Evolutionary conservation across 805 yeast genomes (phyloP).

Genomic region (Lachancea mirantina): DNA sequence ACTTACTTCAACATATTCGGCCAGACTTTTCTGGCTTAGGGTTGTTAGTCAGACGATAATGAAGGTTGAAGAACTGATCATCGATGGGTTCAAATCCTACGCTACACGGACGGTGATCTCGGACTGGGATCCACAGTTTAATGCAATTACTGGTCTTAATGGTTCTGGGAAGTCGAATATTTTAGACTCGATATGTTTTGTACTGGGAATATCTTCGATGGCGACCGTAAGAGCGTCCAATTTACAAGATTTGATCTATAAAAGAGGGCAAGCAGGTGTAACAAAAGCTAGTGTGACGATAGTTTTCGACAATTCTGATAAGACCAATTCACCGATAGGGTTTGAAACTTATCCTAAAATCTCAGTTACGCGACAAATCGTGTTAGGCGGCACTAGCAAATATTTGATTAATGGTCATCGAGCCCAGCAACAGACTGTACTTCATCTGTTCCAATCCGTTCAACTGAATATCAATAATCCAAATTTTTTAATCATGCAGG

Average conservation of each 20-base stretch:
- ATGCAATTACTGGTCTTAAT: slow-evolving; percentile 95
- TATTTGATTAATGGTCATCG: slow-evolving; percentile 92
- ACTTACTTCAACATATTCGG: no score
- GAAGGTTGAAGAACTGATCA: slow-evolving; percentile 93
- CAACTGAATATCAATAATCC: slow-evolving; percentile 96
- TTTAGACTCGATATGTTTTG: slow-evolving; percentile 94
- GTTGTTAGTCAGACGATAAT: slow-evolving; percentile 31
- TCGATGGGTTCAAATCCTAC: slow-evolving; percentile 96
- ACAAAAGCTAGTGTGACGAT: slow-evolving; percentile 95
- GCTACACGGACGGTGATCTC: slow-evolving; percentile 94
- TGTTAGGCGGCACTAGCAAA: slow-evolving; percentile 86
- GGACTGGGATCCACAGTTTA: slow-evolving; percentile 93
- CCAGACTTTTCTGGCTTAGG: no score
- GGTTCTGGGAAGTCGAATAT: slow-evolving; percentile 98
- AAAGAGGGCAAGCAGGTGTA: slow-evolving; percentile 97
- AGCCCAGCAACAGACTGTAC: slow-evolving; percentile 89
- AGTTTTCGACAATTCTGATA: slow-evolving; percentile 83
- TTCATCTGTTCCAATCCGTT: slow-evolving; percentile 85
- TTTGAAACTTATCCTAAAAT: slow-evolving; percentile 71
- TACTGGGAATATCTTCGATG: slow-evolving; percentile 93
- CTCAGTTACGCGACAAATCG: slow-evolving; percentile 85
- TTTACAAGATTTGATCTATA: slow-evolving; percentile 88
- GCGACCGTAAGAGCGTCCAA: slow-evolving; percentile 90
- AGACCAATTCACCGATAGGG: slow-evolving; percentile 75
- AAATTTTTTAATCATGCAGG: slow-evolving; percentile 96